Evolutionary conservation across 2,329 filamentous ascomycete genomes (phyloP), one percentile per base, ranked within the genome.

Genomic region (Cladosporium oxysporum): DNA sequence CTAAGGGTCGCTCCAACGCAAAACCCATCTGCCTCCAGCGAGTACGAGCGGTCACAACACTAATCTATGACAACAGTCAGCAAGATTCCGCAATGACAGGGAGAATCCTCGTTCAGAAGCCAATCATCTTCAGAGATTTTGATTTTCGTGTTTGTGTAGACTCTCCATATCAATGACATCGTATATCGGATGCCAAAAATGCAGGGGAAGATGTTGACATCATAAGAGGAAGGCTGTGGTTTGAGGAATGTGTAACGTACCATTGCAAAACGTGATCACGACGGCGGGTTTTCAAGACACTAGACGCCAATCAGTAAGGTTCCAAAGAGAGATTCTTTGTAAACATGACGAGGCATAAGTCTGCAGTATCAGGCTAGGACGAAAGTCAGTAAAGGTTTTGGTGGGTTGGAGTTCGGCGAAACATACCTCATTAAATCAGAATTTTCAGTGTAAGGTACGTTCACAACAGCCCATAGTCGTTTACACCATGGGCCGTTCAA

Each of bases 381-480:
- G 14, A 12, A 35, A 44, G 79, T 78, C 75, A 75, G 73, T 69
- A 69, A 72, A 23, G 7, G 28, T 41, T 21, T 29, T 11, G 77
- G 75, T 79, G 76, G 71, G 18, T 33, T 35, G 12, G 3, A 33
- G 5, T 2, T 14, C 18, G 31, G 21, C 18, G 3, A 7, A 79
- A 73, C 77, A 71, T 79, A 81, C 85, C 85, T 88, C 86, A 88
- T 88, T 88, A 88, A 88, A 88, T 88, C 86, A 88, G 86, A 88
- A 86, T 88, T 87, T 86, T 85, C 80, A 83, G 82, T 86, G 83
- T 83, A 77, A 72, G 33, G 79, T 82, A 67, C 66, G 84, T 85
- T 88, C 85, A 88, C 84, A 71, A 78, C 83, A 41, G 73, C 77
- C 79, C 58, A 71, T 71, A 75, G 75, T 74, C 81, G 80, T 79